Evolutionary conservation across 208 protist genomes (phyloP).

Genomic region (Leishmania mexicana): DNA sequence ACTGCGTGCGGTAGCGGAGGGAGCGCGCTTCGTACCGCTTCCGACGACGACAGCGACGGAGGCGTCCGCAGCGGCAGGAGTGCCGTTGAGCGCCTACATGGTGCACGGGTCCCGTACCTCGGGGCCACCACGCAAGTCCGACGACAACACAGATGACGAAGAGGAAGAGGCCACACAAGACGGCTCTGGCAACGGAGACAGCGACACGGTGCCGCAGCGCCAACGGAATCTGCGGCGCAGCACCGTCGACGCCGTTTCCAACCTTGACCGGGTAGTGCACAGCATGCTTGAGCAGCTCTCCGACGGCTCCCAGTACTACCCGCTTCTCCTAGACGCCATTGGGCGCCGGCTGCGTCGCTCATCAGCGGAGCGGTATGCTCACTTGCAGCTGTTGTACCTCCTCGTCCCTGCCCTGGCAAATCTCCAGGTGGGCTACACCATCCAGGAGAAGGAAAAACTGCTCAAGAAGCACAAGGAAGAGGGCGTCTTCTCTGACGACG

Average conservation of each 20-base stretch:
- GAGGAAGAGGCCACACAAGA: conserved; percentile 11
- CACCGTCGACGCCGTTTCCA: conserved; percentile 49
- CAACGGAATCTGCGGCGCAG: conserved; percentile 32
- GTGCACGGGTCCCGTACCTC: background rate
- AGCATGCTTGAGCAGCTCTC: conserved; percentile 91
- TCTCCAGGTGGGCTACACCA: conserved; percentile 93
- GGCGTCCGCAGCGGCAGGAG: conserved; percentile 25
- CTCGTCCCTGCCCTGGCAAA: conserved; percentile 96
- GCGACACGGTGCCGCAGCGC: conserved; percentile 13
- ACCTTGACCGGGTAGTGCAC: conserved; percentile 78
- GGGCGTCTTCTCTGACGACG: conserved; percentile 95
- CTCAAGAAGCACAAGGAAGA: conserved; percentile 89
- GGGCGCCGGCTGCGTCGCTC: conserved; percentile 44
- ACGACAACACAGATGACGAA: background rate
- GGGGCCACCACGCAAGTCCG: background rate
- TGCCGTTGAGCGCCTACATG: conserved; percentile 1
- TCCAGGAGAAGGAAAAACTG: conserved; percentile 95
- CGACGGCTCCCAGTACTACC: conserved; percentile 95
- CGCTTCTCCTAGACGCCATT: conserved; percentile 94
- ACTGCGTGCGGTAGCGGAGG: conserved; percentile 86
- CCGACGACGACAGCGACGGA: conserved; percentile 20
- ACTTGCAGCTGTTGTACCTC: conserved; percentile 94
- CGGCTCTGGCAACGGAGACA: background rate
- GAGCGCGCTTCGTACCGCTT: conserved; percentile 92
- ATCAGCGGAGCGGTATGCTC: conserved; percentile 45